Percentiles rank a stretch among this genome's conserved stretches.
Conservation (phyloP, 2,329 filamentous ascomycete genomes). For the Diplodia mutila region DNA sequence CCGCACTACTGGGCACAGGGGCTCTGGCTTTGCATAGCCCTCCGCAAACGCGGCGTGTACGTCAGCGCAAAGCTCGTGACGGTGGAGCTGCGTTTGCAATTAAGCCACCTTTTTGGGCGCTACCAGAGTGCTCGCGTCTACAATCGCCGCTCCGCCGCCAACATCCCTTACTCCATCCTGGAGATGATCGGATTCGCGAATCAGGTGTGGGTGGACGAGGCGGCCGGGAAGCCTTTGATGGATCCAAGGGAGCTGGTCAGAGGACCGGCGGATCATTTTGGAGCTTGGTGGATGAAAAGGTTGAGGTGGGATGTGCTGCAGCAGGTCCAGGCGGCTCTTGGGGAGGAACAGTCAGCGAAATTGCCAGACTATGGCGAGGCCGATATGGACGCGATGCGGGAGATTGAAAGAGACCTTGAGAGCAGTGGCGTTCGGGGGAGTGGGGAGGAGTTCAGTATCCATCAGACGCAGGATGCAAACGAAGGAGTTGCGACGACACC, state of each 20-base stretch:
- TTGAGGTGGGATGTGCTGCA: neutral
- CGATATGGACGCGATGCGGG: neutral
- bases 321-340: neutral
- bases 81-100: slow-evolving; percentile 32
- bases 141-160: neutral
- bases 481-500: neutral
- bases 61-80: slow-evolving; percentile 32
- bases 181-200: slow-evolving; percentile 15
- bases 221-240: neutral
- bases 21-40: slow-evolving; percentile 34
- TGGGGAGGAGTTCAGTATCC: neutral
- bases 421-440: neutral
- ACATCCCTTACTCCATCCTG: slow-evolving; percentile 1
- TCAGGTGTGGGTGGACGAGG: neutral
- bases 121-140: neutral
- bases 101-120: slow-evolving; percentile 37
- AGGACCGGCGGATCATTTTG: neutral
- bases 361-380: neutral
- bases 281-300: neutral
- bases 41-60: slow-evolving; percentile 37
- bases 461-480: neutral
- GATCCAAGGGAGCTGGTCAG: slow-evolving; percentile 5
- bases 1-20: slow-evolving; percentile 35
- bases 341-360: neutral
- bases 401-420: neutral